These are phyloP conservation scores for Plasmopara viticola DNA, from an alignment of 352 stramenopile species.

Conservation along the genomic window DNA sequence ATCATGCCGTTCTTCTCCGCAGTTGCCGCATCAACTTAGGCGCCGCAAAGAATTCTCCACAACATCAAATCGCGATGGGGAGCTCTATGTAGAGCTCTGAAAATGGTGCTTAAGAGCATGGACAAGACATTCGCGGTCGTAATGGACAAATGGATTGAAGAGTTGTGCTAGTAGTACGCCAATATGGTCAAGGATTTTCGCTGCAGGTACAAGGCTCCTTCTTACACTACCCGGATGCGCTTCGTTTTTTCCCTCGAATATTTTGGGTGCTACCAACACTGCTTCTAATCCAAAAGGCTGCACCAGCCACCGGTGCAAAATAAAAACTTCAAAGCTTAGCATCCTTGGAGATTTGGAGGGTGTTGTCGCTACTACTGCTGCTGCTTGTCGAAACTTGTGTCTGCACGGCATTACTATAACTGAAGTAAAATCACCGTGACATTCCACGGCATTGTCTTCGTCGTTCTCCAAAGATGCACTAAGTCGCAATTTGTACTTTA, in stretches of 20 bases:
- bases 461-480: background rate
- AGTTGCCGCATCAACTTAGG: background rate
- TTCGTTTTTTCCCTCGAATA: background rate
- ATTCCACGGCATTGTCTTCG: background rate
- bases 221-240: background rate
- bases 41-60: background rate
- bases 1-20: background rate
- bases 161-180: background rate
- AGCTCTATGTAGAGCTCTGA: background rate
- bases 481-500: background rate
- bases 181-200: background rate
- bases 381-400: background rate
- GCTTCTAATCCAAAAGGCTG: background rate
- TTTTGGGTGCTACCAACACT: background rate
- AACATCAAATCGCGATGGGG: background rate
- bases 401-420: background rate
- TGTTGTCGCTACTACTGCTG: background rate
- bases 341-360: background rate
- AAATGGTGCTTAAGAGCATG: background rate
- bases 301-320: background rate
- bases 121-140: background rate
- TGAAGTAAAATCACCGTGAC: background rate
- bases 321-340: background rate
- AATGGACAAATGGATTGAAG: background rate
- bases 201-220: too few relatives aligned